phyloP scores from a whole-genome alignment of 2,329 filamentous ascomycete species.

The Pseudogymnoascus verrucosus region DNA sequence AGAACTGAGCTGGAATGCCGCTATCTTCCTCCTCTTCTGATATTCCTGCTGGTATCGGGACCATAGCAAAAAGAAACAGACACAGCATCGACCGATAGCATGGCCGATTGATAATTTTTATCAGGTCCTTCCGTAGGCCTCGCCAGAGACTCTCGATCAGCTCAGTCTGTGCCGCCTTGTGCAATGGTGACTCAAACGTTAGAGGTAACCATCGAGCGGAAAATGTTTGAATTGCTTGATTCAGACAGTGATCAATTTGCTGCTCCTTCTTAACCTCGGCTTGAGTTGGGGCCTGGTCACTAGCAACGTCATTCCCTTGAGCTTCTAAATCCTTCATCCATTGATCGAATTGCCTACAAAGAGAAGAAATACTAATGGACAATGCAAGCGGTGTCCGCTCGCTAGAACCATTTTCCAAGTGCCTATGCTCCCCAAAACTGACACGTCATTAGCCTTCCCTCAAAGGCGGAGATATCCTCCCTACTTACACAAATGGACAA shows the following conservation, averaged over 20 bases:
- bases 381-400: conserved; percentile 12
- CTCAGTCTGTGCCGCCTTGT: conserved; percentile 12
- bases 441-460: background rate
- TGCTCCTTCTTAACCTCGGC: conserved; percentile 13
- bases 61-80: conserved; percentile 33
- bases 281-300: conserved; percentile 6
- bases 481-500: conserved; percentile 34
- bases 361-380: background rate
- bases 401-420: background rate
- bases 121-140: conserved; percentile 31
- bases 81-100: conserved; percentile 35
- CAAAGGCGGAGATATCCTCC: background rate
- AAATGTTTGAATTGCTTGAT: conserved; percentile 23
- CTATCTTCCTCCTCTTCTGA: conserved; percentile 35
- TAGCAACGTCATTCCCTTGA: conserved; percentile 13
- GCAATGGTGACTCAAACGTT: conserved; percentile 10
- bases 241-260: conserved; percentile 24
- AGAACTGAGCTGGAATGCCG: conserved; percentile 33
- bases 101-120: conserved; percentile 33
- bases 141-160: conserved; percentile 29
- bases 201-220: conserved; percentile 26
- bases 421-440: background rate
- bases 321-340: conserved; percentile 28
- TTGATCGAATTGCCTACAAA: conserved; percentile 25
- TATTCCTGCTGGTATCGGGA: conserved; percentile 33